Base-by-base conservation (phyloP, 1,284 basidiomycete genomes). In the Stereum hirsutum region DNA sequence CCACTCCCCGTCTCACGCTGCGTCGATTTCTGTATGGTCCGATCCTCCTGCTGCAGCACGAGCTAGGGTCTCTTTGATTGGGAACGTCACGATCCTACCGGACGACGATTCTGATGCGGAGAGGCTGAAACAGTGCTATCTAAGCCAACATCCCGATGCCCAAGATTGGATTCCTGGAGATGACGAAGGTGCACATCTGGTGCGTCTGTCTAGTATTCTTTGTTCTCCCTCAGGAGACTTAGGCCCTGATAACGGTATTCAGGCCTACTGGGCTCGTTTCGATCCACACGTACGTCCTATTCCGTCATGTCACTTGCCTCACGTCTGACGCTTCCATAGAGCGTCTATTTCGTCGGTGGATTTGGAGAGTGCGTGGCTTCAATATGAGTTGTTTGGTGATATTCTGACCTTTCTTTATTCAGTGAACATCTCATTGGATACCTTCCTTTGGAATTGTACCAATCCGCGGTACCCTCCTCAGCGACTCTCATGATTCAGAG, bases 261-360 rank as follows among this genome's bases (percentile, higher is more conserved):
- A 74, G 72, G 64, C 72, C 5, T 73, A 72, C 51, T 76, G 74
- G 74, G 71, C 72, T 34, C 62, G 69, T 10, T 75, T 75, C 54
- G 72, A 76, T 52, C 72, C 72, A 25, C 64, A 69, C 49, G 73
- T 74, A 51, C 41, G 53, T 25, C 23, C 20, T 31, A n/a, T 10
- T 11, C 21, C 14, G 12, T 20, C 28, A 30, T 46, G 38, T 36
- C 33, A 37, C 12, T 20, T 24, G 24, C 27, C 39, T 40, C 19
- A 37, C 42, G 30, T 39, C 41, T 46, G 20, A 40, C 33, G 21
- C 12, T 39, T 17, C 6, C 6, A 17, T 48, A 75, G 66, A 70
- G 66, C 43, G 62, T 81, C 17, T 82, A 81, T 57, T 81, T 78
- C 51, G 75, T 81, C 6, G 79, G 79, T 17, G 78, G 78, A 4